phyloP scores from a whole-genome alignment of 225 moss, liverwort and hornwort species.

The Bryum argenteum region DNA sequence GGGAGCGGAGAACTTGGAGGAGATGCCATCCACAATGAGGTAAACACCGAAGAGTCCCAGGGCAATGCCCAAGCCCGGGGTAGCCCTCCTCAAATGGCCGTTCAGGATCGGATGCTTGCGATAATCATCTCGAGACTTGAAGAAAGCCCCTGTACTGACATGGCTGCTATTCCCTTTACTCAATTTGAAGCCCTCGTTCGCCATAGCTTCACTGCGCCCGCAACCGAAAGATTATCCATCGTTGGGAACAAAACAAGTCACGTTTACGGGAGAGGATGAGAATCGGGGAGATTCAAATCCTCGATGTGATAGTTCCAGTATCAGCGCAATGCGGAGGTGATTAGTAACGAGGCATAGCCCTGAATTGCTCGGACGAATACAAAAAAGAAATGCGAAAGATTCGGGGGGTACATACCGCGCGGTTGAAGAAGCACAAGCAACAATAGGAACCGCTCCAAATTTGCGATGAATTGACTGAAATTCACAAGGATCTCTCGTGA shows the following conservation, averaged over 20 bases:
- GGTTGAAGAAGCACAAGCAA: no score
- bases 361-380: neutral
- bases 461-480: no score
- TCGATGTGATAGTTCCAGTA: neutral
- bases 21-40: constrained; percentile 86
- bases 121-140: constrained; percentile 82
- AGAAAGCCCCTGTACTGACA: constrained; percentile 74
- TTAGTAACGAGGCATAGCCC: neutral
- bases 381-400: neutral
- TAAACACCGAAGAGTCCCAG: constrained; percentile 76
- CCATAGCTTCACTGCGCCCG: constrained; percentile 45
- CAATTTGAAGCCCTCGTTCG: constrained; percentile 54
- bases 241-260: neutral
- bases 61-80: constrained; percentile 91
- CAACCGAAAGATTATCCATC: neutral
- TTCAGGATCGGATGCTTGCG: constrained; percentile 93
- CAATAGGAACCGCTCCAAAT: neutral
- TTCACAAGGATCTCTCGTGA: neutral
- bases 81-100: constrained; percentile 71
- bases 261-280: neutral
- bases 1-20: constrained; percentile 61
- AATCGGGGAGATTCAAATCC: neutral
- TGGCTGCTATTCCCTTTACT: constrained; percentile 45
- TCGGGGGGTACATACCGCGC: no score
- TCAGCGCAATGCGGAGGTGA: neutral